Conservation (phyloP, 768 basidiomycete genomes). For the Mycena amicta region DNA sequence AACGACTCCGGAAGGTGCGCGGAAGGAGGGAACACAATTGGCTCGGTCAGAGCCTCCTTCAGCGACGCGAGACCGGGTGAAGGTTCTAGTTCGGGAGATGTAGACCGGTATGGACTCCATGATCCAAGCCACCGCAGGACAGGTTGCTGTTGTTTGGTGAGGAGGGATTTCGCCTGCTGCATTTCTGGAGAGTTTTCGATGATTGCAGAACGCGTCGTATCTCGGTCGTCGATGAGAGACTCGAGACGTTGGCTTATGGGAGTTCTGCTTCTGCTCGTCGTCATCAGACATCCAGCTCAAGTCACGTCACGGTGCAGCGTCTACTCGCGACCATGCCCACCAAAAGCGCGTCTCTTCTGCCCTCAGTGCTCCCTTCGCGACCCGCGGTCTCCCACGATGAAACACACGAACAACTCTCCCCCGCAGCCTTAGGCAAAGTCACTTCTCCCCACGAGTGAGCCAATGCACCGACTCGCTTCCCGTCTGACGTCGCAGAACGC, state of each 20-base stretch:
- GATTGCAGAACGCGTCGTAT: slow-evolving; percentile 5
- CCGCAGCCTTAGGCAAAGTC: slow-evolving; percentile 54
- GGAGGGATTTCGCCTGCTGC: slow-evolving; percentile 7
- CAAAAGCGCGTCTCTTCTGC: slow-evolving; percentile 34
- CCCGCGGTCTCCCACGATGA: slow-evolving; percentile 57
- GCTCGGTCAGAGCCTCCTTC: slow-evolving; percentile 50
- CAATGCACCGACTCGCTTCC: background rate
- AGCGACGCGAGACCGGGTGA: slow-evolving; percentile 44
- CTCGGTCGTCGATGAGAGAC: slow-evolving; percentile 19
- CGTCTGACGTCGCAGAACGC: slow-evolving; percentile 50
- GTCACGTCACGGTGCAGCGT: background rate
- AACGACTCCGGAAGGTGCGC: slow-evolving; percentile 44
- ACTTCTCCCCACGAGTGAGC: slow-evolving; percentile 70
- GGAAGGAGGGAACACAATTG: slow-evolving; percentile 43
- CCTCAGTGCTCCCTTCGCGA: slow-evolving; percentile 51
- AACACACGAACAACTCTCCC: slow-evolving; percentile 53
- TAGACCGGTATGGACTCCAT: slow-evolving; percentile 26
- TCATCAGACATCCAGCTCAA: background rate
- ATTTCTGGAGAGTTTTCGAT: slow-evolving; percentile 11
- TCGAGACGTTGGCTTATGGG: slow-evolving; percentile 23
- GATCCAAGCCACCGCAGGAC: slow-evolving; percentile 51
- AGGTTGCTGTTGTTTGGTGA: slow-evolving; percentile 25
- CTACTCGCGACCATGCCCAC: background rate
- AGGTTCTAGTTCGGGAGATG: slow-evolving; percentile 32
- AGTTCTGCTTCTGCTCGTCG: background rate